These are phyloP conservation scores for Clitopilus hobsonii DNA, from an alignment of 768 basidiomycete species.

Conservation along the genomic window DNA sequence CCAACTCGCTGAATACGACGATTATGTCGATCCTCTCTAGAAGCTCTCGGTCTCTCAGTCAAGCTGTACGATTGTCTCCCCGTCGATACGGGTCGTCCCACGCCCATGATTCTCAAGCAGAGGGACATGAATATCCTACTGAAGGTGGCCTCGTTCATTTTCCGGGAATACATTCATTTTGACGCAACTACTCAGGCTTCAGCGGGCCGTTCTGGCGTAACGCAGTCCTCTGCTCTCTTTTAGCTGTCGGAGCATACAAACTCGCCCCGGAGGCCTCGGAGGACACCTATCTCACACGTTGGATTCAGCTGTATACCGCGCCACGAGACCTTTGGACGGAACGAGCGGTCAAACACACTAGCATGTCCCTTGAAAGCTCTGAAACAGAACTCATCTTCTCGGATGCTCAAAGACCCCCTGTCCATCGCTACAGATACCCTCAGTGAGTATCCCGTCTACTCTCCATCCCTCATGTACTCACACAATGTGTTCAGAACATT, in stretches of 20 bases:
- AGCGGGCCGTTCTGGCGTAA: slow-evolving; percentile 64
- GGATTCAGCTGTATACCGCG: slow-evolving; percentile 55
- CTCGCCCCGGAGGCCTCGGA: slow-evolving; percentile 59
- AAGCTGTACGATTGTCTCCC: neutral
- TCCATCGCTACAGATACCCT: slow-evolving; percentile 67
- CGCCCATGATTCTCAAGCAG: neutral
- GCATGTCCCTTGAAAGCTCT: slow-evolving; percentile 36
- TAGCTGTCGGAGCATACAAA: slow-evolving; percentile 57
- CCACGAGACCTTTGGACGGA: slow-evolving; percentile 51
- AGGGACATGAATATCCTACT: neutral
- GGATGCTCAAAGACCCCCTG: slow-evolving; percentile 38
- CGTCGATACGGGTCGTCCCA: neutral
- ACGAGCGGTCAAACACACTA: slow-evolving; percentile 54
- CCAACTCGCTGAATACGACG: no score
- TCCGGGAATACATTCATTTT: neutral
- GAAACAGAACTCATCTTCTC: slow-evolving; percentile 38
- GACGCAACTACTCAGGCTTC: slow-evolving; percentile 42
- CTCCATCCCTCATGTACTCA: slow-evolving; percentile 8
- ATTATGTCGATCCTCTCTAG: neutral
- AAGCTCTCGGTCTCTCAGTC: neutral
- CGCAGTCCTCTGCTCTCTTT: slow-evolving; percentile 45
- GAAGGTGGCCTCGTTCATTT: neutral
- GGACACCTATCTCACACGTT: slow-evolving; percentile 61
- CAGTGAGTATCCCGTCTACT: slow-evolving; percentile 48
- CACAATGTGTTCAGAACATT: slow-evolving; percentile 36